Evolutionary conservation across 192 early-diverging fungal species (phyloP).

Genomic region (Backusella australiensis): DNA sequence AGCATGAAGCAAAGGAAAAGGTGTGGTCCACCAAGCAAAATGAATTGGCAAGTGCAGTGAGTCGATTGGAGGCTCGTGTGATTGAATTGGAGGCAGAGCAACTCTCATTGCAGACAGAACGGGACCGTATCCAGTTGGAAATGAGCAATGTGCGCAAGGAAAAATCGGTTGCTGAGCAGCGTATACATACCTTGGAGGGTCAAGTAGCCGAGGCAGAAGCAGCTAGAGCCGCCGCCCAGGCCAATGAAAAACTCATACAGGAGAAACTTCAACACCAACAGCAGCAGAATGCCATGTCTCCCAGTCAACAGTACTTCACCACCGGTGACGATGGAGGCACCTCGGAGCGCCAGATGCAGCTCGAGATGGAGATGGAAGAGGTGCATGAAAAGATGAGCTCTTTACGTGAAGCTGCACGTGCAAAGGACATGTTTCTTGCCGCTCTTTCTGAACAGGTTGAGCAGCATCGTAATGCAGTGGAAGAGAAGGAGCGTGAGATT

Average conservation of each 20-base stretch:
- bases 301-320: not conserved
- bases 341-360: conserved; percentile 16
- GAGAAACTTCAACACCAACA: not conserved
- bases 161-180: conserved; percentile 38
- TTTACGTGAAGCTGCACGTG: conserved; percentile 34
- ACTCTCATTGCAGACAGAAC: conserved; percentile 21
- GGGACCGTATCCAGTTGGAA: conserved; percentile 33
- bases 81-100: conserved; percentile 22
- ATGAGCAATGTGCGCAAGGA: conserved; percentile 35
- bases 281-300: not conserved
- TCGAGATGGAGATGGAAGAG: conserved; percentile 38
- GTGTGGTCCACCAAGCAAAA: conserved; percentile 8
- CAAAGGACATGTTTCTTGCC: conserved; percentile 40
- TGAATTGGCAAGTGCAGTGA: not conserved
- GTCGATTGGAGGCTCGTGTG: conserved; percentile 13
- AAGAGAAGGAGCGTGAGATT: conserved; percentile 40
- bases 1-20: conserved; percentile 13
- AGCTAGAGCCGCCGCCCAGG: conserved; percentile 31
- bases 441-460: conserved; percentile 37
- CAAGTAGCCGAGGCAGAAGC: conserved; percentile 28
- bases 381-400: conserved; percentile 40
- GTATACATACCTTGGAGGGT: conserved; percentile 39
- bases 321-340: not conserved
- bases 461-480: conserved; percentile 29
- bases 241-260: not conserved